Percentiles rank a stretch among this genome's conserved stretches.
These are phyloP conservation scores for Amphirosellinia nigrospora DNA, from an alignment of 495 filamentous ascomycete genomes.

Conservation along the genomic window DNA sequence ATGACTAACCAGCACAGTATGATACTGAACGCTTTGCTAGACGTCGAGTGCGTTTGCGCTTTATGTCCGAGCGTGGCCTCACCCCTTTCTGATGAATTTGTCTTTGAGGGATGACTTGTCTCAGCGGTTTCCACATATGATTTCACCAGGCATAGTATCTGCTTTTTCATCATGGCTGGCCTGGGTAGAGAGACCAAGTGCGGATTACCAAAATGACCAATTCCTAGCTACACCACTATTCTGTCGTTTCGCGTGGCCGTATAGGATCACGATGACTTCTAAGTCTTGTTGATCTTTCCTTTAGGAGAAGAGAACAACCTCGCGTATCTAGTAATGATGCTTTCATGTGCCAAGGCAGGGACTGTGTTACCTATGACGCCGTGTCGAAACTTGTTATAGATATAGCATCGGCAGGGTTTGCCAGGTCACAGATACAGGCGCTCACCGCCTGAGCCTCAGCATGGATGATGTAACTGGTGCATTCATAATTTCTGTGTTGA, in stretches of 20 bases:
- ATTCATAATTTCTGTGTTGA: background rate
- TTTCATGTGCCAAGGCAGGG: background rate
- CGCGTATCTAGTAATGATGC: conserved; percentile 2
- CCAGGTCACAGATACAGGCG: conserved; percentile 8
- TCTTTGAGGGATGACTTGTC: conserved; percentile 18
- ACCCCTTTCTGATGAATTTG: conserved; percentile 16
- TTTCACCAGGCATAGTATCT: conserved; percentile 7
- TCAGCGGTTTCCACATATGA: conserved; percentile 17
- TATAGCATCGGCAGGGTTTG: background rate
- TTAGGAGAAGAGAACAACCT: background rate
- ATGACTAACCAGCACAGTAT: background rate
- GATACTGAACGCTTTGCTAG: background rate
- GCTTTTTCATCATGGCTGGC: background rate
- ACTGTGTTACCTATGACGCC: conserved; percentile 10
- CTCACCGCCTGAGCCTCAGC: conserved; percentile 16
- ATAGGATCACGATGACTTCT: background rate
- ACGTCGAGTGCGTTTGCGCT: background rate
- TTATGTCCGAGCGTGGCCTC: background rate
- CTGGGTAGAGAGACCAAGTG: background rate
- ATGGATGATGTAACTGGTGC: conserved; percentile 15
- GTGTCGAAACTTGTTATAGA: background rate
- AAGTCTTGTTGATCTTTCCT: background rate
- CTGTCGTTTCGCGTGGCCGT: background rate
- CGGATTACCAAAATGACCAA: background rate
- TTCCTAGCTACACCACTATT: background rate